These are phyloP conservation scores for Penicillium lividum DNA, from an alignment of 495 filamentous ascomycete species.

Conservation along the genomic window DNA sequence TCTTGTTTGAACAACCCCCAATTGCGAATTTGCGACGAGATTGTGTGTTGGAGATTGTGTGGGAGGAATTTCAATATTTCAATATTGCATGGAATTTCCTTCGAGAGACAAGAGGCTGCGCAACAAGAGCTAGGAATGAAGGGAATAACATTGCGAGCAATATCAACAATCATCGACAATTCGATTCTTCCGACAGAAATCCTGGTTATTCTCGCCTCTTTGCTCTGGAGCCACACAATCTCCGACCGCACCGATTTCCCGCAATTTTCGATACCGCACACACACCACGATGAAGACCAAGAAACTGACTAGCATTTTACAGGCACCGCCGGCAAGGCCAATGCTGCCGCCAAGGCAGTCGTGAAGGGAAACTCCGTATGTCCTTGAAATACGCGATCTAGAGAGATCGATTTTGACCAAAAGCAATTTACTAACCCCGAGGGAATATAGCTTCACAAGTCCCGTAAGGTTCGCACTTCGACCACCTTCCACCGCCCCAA, in stretches of 20 bases:
- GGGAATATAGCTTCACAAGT: slow-evolving; percentile 60
- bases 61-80: slow-evolving; percentile 13
- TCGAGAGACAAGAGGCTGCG: slow-evolving; percentile 8
- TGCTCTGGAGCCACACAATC: slow-evolving; percentile 6
- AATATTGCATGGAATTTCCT: slow-evolving; percentile 14
- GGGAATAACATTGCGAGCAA: neutral
- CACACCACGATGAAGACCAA: neutral
- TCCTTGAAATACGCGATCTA: slow-evolving; percentile 12
- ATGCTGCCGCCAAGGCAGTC: slow-evolving; percentile 88
- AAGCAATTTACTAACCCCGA: slow-evolving; percentile 11
- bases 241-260: slow-evolving; percentile 7
- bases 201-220: neutral
- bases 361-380: slow-evolving; percentile 76
- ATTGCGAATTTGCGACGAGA: slow-evolving; percentile 34
- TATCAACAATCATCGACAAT: neutral
- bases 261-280: slow-evolving; percentile 15
- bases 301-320: slow-evolving; percentile 29
- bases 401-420: neutral
- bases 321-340: slow-evolving; percentile 76
- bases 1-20: slow-evolving; percentile 10
- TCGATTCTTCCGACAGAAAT: slow-evolving; percentile 1
- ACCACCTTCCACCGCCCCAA: slow-evolving; percentile 98
- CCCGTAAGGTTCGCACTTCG: slow-evolving; percentile 84
- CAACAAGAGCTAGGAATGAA: slow-evolving; percentile 6
- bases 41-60: slow-evolving; percentile 8